These are phyloP conservation scores for Blastocystis sp. DNA, from an alignment of 352 stramenopile species.

Conservation along the genomic window DNA sequence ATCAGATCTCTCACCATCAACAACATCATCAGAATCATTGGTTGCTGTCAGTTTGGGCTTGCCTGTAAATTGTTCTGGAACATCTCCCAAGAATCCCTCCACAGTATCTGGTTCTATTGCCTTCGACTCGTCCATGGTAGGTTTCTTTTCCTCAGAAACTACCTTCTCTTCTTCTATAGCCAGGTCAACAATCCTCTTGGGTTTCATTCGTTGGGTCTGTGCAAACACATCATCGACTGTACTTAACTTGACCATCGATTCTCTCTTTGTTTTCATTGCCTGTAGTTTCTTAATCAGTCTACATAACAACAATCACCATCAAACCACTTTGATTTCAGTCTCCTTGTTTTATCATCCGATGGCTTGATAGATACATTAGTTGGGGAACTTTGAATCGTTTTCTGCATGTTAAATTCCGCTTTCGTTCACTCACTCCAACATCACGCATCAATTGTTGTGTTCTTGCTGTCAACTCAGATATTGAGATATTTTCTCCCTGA, in stretches of 20 bases:
- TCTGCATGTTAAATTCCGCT: neutral
- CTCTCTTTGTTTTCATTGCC: neutral
- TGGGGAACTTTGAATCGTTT: neutral
- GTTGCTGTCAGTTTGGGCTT: slow-evolving; percentile 37
- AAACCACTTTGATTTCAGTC: slow-evolving; percentile 32
- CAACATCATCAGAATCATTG: slow-evolving; percentile 10
- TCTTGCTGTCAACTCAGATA: neutral
- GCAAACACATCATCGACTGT: slow-evolving; percentile 34
- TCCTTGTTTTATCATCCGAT: slow-evolving; percentile 10
- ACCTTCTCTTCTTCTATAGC: neutral
- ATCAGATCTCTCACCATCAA: neutral
- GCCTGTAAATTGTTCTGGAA: neutral
- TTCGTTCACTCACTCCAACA: neutral
- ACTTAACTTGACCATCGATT: neutral
- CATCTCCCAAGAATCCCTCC: neutral
- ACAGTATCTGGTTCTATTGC: neutral
- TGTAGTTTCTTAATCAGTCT: slow-evolving; percentile 39
- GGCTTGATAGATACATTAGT: neutral
- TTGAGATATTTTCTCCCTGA: neutral
- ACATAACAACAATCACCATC: neutral
- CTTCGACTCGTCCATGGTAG: neutral
- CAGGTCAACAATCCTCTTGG: neutral
- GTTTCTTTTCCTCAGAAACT: too few relatives aligned
- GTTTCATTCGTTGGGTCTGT: neutral
- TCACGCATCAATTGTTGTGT: slow-evolving; percentile 41